These are phyloP conservation scores for Heliocybe sulcata DNA, from an alignment of 1,284 basidiomycete species.

Conservation along the genomic window DNA sequence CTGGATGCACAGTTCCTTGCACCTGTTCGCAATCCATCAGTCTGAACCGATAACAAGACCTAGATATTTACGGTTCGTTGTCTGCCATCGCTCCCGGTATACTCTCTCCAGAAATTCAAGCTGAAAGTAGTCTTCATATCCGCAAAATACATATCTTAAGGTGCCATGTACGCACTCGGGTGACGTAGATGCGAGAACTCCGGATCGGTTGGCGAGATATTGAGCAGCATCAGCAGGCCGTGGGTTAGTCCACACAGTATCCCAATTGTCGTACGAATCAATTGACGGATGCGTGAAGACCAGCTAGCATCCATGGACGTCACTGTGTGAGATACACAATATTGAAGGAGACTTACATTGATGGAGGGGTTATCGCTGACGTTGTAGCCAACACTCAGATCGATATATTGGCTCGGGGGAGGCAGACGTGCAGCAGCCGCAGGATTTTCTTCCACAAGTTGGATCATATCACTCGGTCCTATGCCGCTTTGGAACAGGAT, in stretches of 20 bases:
- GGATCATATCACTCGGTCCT: conserved; percentile 53
- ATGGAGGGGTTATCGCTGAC: conserved; percentile 60
- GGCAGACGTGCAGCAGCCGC: conserved; percentile 41
- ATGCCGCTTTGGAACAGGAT: conserved; percentile 60
- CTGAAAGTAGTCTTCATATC: conserved; percentile 16
- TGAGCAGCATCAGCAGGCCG: conserved; percentile 46
- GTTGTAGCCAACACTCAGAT: conserved; percentile 48
- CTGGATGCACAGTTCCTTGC: conserved; percentile 62
- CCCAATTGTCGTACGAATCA: conserved; percentile 64
- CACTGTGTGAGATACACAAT: neutral
- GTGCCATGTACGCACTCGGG: conserved; percentile 38
- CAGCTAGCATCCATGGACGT: conserved; percentile 31
- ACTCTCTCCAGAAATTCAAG: conserved; percentile 58
- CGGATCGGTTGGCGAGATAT: conserved; percentile 43
- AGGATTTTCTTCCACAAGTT: conserved; percentile 38
- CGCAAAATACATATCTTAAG: neutral
- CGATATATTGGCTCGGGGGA: conserved; percentile 41
- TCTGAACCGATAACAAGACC: neutral
- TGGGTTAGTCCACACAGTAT: conserved; percentile 44
- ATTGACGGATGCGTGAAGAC: conserved; percentile 59
- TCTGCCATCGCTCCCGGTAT: conserved; percentile 35
- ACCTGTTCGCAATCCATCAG: conserved; percentile 25
- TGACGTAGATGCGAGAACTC: conserved; percentile 50
- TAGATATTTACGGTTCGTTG: neutral
- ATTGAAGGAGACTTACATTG: conserved; percentile 31